These are phyloP conservation scores for Penicilliopsis zonata DNA, from an alignment of 495 filamentous ascomycete species.

Conservation along the genomic window DNA sequence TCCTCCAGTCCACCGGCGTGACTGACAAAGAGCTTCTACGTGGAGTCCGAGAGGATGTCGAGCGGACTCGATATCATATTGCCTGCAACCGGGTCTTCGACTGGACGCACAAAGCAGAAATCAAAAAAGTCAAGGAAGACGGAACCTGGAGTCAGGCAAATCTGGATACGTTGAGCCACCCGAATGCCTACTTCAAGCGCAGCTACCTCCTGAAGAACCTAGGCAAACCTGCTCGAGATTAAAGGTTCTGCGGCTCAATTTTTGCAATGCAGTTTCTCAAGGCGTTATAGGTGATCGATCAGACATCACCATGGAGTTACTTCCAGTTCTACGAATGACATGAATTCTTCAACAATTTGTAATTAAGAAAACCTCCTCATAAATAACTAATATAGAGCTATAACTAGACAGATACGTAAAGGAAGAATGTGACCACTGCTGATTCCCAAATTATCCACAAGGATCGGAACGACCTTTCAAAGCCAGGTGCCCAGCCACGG, in stretches of 20 bases:
- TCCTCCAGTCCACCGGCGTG: conserved; percentile 66
- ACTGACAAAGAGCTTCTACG: conserved; percentile 64
- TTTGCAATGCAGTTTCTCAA: no score
- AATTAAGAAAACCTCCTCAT: no score
- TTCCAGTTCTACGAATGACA: no score
- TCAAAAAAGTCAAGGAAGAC: conserved; percentile 79
- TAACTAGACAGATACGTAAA: no score
- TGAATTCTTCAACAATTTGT: no score
- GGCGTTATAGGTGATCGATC: no score
- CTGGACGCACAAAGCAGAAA: conserved; percentile 67
- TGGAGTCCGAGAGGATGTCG: conserved; percentile 79
- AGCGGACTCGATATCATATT: conserved; percentile 81
- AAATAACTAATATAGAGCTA: no score
- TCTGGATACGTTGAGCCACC: conserved; percentile 91
- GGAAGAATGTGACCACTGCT: conserved; percentile 77
- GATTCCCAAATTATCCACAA: conserved; percentile 63
- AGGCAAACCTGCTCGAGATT: conserved; percentile 20
- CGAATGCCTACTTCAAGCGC: conserved; percentile 95
- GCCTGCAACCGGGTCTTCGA: conserved; percentile 98
- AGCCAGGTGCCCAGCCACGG: conserved; percentile 71
- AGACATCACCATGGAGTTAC: no score
- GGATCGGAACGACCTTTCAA: conserved; percentile 57
- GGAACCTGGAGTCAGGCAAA: conserved; percentile 65
- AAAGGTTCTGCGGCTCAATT: no score
- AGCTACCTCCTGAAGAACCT: conserved; percentile 74